Evolutionary conservation across 306 rosid genomes (phyloP), one percentile per base, ranked within the genome.

Genomic region (Castanospermum australe): DNA sequence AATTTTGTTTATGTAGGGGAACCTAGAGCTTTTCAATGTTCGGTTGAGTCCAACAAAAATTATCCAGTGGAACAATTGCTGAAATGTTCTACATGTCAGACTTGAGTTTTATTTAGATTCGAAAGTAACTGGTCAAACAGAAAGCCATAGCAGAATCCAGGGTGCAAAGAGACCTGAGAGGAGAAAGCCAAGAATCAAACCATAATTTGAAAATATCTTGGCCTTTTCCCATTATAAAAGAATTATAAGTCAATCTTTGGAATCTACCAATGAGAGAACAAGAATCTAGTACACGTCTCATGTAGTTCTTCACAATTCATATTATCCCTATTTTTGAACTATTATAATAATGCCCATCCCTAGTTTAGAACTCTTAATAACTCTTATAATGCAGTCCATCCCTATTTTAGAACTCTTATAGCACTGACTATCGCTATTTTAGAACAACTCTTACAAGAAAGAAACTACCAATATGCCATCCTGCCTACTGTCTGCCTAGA

Each of bases 221-320:
- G 14, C 22, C 14, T 47, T 44, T 68, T 22, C 14, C 21, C 39
- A 60, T 36, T 48, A 47, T 41, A 24, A 18, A 60, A 41, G 67
- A 67, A 76, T 32, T 52, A 52, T 48, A 48, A 36, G 33, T 75
- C 76, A 68, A 45, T n/a, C 48, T 36, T 75, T 50, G n/a, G 78
- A 76, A 69, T 61, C 60, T 75, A 68, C 42, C 73, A 55, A 76
- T 35, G 28, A 47, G 8, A 38, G 48, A 67, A 59, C 25, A 57
- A 36, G 66, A 68, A 67, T 50, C 48, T 48, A 45, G 24, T 25
- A 2, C 42, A 47, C 45, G 14, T 62, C 44, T 2, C 12, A 21
- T 50, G 39, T 32, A 15, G 6, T 47, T 70, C 52, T 61, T 71
- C 56, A 24, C 56, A 61, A 30, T 71, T 79, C 59, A 38, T 30